Evolutionary conservation across 345 rosid species (phyloP).

Genomic region (Erysimum cheiranthoides): DNA sequence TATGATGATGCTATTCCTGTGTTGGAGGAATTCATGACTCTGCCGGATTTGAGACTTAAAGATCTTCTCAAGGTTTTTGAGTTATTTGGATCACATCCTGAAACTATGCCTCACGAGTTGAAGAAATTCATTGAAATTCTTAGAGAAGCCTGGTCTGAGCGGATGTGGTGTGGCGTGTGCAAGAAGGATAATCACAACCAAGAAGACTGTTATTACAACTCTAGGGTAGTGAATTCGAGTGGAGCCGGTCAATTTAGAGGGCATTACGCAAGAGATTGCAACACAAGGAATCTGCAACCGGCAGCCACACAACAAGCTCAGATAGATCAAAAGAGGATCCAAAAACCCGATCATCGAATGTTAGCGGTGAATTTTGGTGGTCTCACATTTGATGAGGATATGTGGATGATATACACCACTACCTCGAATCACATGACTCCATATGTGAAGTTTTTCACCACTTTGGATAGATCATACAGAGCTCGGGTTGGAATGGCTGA

Average conservation of each 20-base stretch:
- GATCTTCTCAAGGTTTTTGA: background rate
- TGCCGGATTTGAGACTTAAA: background rate
- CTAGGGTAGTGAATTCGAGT: no score
- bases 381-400: constrained; percentile 11
- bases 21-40: background rate
- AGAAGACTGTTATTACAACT: constrained; percentile 7
- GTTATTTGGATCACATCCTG: background rate
- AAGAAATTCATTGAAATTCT: background rate
- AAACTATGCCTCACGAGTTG: background rate
- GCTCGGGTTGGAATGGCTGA: background rate
- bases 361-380: background rate
- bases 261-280: background rate
- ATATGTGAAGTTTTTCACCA: constrained; percentile 6
- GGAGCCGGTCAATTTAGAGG: no score
- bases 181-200: constrained; percentile 16
- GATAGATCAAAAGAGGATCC: background rate
- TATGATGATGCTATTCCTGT: background rate
- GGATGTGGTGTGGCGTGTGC: constrained; percentile 25
- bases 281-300: background rate
- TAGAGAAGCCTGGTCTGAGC: constrained; percentile 24
- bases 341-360: background rate
- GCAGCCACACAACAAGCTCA: background rate
- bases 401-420: constrained; percentile 29
- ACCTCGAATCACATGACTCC: constrained; percentile 24
- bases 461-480: constrained; percentile 20